phyloP scores from a whole-genome alignment of 225 moss, liverwort and hornwort species.

The Polytrichum commune region DNA sequence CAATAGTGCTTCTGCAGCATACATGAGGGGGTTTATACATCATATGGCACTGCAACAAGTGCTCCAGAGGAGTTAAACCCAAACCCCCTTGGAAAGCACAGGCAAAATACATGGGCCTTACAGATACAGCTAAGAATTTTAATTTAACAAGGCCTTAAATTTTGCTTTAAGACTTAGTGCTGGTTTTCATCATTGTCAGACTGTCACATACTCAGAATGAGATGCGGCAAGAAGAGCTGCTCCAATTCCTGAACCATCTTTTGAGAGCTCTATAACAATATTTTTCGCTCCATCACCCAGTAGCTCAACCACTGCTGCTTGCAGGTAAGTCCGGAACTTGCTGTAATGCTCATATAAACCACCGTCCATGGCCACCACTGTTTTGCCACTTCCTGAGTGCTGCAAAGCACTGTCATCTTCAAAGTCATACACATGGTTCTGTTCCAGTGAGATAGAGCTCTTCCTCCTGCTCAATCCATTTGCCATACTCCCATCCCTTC shows the following conservation, averaged over 20 bases:
- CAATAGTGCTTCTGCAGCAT: neutral
- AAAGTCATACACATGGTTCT: conserved; percentile 29
- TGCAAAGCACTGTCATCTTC: conserved; percentile 20
- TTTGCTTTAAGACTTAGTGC: conserved; percentile 4
- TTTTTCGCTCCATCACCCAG: conserved; percentile 64
- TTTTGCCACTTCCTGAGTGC: conserved; percentile 39
- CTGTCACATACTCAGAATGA: conserved; percentile 49
- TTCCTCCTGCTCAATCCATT: conserved; percentile 23
- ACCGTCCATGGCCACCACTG: conserved; percentile 90
- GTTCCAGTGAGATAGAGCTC: conserved; percentile 15
- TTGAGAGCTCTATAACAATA: conserved; percentile 77
- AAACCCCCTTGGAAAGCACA: conserved; percentile 14
- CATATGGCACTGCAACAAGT: conserved; percentile 17
- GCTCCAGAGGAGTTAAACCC: conserved; percentile 22
- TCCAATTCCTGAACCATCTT: conserved; percentile 96
- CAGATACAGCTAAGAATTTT: conserved; percentile 13
- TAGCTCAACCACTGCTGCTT: conserved; percentile 67
- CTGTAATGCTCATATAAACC: conserved; percentile 86
- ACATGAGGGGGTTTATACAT: conserved; percentile 35
- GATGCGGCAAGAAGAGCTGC: conserved; percentile 93
- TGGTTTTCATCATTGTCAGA: conserved; percentile 11
- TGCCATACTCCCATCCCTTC: conserved; percentile 52
- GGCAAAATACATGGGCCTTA: conserved; percentile 14
- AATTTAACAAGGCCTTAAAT: conserved; percentile 8
- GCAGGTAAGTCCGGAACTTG: conserved; percentile 80